Evolutionary conservation across 345 rosid genomes (phyloP), one percentile per base, ranked within the genome.

Genomic region (Dipteronia dyeriana): DNA sequence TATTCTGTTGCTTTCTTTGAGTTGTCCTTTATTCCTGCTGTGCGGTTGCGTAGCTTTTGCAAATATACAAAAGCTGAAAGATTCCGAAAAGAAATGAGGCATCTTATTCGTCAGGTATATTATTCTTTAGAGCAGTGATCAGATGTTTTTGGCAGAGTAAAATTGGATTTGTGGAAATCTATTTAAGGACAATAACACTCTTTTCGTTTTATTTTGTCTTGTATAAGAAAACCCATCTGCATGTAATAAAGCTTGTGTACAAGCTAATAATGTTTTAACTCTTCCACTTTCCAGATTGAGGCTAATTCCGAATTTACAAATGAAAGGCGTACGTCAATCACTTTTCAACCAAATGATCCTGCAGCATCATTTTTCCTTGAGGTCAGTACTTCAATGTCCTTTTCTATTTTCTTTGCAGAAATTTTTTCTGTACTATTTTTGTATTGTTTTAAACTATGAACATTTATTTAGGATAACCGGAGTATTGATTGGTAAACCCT

Each of bases 31-130:
- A 86, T 96, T 80, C 97, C 94, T 63, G 87, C 88, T 14, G 86
- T 84, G 75, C 86, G 91, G 85, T 73, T 94, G 71, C 95, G 95
- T 64, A 85, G 83, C 84, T 94, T 96, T 85, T 84, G 85, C 90
- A 92, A 91, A 82, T 77, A 87, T 59, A 94, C 94, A 23, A 96
- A 91, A 85, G 87, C 91, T 76, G 97, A 96, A 76, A 90, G 99
- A 76, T 96, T 94, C 78, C 82, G 90, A 19, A 92, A 91, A 88
- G 97, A 96, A 88, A 91, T 90, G 92, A 87, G 91, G 84, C 88
- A 85, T 73, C 97, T 96, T 72, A 84, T 89, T 73, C 91, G 87
- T 72, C 91, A 92, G 98, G 98, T 94, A 87, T 76, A 2, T 47
- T 76, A 2, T 47, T 17, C n/a, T 41, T 74, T 43, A 6, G 47